Conservation (phyloP, 257 asterid genomes). For the Solanum dulcamara region DNA sequence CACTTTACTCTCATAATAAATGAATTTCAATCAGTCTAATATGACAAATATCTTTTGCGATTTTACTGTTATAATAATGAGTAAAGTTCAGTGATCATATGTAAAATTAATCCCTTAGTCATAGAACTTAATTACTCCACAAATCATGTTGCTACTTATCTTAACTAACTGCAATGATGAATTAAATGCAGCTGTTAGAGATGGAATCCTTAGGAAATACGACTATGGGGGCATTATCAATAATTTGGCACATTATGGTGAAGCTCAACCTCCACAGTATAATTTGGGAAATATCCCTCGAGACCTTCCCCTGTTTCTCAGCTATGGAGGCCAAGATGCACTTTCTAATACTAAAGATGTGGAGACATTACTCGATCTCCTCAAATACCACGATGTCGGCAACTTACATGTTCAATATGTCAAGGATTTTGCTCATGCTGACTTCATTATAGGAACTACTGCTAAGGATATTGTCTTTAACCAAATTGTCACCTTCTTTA, state of each 20-base stretch:
- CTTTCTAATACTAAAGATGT: slow-evolving; percentile 65
- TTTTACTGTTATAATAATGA: not conserved
- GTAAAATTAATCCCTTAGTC: not conserved
- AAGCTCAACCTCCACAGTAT: slow-evolving; percentile 44
- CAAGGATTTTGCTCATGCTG: slow-evolving; percentile 72
- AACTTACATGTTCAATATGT: slow-evolving; percentile 66
- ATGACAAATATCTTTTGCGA: not conserved
- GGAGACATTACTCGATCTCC: slow-evolving; percentile 37
- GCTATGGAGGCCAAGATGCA: slow-evolving; percentile 83
- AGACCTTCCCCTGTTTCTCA: slow-evolving; percentile 60
- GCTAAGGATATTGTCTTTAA: slow-evolving; percentile 67
- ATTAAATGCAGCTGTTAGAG: slow-evolving; percentile 47
- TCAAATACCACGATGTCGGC: slow-evolving; percentile 40
- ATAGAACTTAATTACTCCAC: not conserved
- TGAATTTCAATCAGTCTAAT: not conserved
- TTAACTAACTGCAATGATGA: not conserved
- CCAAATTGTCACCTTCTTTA: slow-evolving; percentile 25
- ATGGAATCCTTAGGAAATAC: slow-evolving; percentile 46
- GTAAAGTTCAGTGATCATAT: not conserved
- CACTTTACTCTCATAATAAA: no score
- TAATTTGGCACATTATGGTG: slow-evolving; percentile 59
- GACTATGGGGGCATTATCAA: slow-evolving; percentile 43
- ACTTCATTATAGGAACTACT: slow-evolving; percentile 62
- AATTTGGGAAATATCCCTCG: slow-evolving; percentile 51
- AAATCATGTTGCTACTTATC: not conserved